These are phyloP conservation scores for Pythium rishiriense DNA, from an alignment of 352 stramenopile genomes.

Conservation along the genomic window DNA sequence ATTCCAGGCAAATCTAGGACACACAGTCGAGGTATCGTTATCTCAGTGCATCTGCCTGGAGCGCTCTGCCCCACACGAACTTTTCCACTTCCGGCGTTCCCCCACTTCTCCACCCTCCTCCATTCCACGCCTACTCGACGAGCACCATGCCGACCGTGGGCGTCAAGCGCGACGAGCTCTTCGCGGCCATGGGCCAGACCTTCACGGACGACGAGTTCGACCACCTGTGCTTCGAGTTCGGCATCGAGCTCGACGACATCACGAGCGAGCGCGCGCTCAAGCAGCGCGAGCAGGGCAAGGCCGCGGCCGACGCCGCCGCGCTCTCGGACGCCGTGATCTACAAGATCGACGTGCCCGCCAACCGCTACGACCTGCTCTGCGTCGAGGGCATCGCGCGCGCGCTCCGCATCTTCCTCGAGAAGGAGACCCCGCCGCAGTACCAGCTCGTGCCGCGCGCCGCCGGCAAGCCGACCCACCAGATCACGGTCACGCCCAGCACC, in stretches of 20 bases:
- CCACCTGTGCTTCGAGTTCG: slow-evolving; percentile 99
- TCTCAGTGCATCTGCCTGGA: slow-evolving; percentile 20
- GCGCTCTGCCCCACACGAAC: slow-evolving; percentile 30
- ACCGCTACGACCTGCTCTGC: slow-evolving; percentile 99
- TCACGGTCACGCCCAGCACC: slow-evolving; percentile 86
- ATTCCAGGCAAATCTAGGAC: slow-evolving; percentile 14
- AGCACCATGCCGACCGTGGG: slow-evolving; percentile 98
- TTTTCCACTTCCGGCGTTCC: slow-evolving; percentile 4
- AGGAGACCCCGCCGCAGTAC: slow-evolving; percentile 91
- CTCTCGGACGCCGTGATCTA: slow-evolving; percentile 95
- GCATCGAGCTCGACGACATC: slow-evolving; percentile 97
- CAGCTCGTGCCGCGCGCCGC: slow-evolving; percentile 55
- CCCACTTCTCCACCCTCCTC: background rate
- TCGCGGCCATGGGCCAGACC: slow-evolving; percentile 94
- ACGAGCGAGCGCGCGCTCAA: slow-evolving; percentile 88
- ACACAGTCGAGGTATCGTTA: slow-evolving; percentile 1
- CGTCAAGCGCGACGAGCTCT: slow-evolving; percentile 97
- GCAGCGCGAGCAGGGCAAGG: slow-evolving; percentile 75
- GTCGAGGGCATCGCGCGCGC: slow-evolving; percentile 97
- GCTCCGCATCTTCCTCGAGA: slow-evolving; percentile 97
- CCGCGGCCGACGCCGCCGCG: slow-evolving; percentile 41
- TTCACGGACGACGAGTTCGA: slow-evolving; percentile 99
- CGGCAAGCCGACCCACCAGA: slow-evolving; percentile 64
- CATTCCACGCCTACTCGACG: background rate
- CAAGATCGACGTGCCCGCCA: slow-evolving; percentile 99